Conservation (phyloP, 2,329 filamentous ascomycete genomes). For the Dothiorella sarmentorum region DNA sequence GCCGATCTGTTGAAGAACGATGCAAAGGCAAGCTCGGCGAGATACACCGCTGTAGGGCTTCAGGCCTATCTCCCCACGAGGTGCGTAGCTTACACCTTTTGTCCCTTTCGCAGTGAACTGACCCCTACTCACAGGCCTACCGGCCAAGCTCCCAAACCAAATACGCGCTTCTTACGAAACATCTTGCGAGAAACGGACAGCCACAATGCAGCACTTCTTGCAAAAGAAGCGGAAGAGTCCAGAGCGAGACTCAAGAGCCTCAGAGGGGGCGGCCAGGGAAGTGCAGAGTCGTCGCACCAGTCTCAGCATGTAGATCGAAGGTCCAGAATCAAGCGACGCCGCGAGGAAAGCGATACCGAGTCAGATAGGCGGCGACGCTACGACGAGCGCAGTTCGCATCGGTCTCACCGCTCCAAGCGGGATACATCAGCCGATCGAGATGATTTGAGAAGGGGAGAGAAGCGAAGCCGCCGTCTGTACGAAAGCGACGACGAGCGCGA, state of each 20-base stretch:
- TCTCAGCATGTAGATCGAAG: neutral
- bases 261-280: constrained; percentile 33
- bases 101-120: neutral
- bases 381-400: constrained; percentile 22
- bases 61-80: constrained; percentile 60
- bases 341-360: constrained; percentile 23
- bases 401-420: constrained; percentile 19
- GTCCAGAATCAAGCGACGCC: constrained; percentile 14
- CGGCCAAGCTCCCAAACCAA: constrained; percentile 75
- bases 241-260: constrained; percentile 61
- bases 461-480: constrained; percentile 21
- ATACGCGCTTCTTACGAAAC: constrained; percentile 82
- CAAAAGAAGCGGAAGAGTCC: constrained; percentile 79
- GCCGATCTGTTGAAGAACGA: constrained; percentile 76
- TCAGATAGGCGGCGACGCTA: constrained; percentile 23
- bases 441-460: constrained; percentile 12
- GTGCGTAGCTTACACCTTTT: constrained; percentile 34
- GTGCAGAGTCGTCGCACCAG: constrained; percentile 25
- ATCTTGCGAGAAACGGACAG: constrained; percentile 84
- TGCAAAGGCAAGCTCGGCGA: constrained; percentile 68
- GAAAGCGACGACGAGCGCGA: constrained; percentile 20
- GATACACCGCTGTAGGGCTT: constrained; percentile 71
- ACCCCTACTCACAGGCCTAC: constrained; percentile 51
- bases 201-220: constrained; percentile 83
- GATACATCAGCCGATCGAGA: constrained; percentile 18